Evolutionary conservation across 805 yeast species (phyloP).

Genomic region (Ogataea henricii): DNA sequence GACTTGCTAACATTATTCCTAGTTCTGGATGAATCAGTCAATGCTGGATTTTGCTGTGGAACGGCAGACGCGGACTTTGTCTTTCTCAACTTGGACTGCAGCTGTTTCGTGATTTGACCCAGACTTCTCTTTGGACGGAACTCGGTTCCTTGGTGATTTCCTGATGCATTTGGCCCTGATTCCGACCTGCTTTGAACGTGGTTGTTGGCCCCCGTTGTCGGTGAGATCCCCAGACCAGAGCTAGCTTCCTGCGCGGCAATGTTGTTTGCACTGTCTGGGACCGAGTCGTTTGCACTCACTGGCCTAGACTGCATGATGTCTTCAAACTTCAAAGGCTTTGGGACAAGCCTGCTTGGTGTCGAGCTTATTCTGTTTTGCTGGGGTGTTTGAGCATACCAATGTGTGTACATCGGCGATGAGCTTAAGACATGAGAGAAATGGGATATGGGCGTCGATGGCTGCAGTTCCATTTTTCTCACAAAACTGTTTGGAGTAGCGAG

Average conservation of each 20-base stretch:
- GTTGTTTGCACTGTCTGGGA: conserved; percentile 1
- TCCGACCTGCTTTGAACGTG: no score
- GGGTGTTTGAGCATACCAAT: conserved; percentile 35
- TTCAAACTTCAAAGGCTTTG: conserved; percentile 27
- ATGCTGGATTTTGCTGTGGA: not conserved
- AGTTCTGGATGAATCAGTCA: not conserved
- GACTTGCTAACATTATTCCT: not conserved
- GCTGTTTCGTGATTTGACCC: conserved; percentile 17
- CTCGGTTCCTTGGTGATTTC: not conserved
- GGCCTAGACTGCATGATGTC: conserved; percentile 20
- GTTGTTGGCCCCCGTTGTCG: no score
- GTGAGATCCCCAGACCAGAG: conserved; percentile 10
- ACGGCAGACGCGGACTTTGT: conserved; percentile 9
- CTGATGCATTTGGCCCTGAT: not conserved
- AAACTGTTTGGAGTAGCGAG: conserved; percentile 17
- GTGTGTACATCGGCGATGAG: conserved; percentile 38
- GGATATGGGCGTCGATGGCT: conserved; percentile 33
- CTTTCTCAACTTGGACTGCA: conserved; percentile 18
- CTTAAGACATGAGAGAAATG: conserved; percentile 36
- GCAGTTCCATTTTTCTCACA: conserved; percentile 11
- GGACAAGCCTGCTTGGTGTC: conserved; percentile 24
- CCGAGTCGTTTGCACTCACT: not conserved
- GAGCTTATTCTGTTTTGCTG: conserved; percentile 22
- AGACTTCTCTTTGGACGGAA: conserved; percentile 11
- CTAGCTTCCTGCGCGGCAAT: not conserved